Evolutionary conservation across 176 grass and related monocot genomes (phyloP), one percentile per base, ranked within the genome.

Genomic region (Canna indica): DNA sequence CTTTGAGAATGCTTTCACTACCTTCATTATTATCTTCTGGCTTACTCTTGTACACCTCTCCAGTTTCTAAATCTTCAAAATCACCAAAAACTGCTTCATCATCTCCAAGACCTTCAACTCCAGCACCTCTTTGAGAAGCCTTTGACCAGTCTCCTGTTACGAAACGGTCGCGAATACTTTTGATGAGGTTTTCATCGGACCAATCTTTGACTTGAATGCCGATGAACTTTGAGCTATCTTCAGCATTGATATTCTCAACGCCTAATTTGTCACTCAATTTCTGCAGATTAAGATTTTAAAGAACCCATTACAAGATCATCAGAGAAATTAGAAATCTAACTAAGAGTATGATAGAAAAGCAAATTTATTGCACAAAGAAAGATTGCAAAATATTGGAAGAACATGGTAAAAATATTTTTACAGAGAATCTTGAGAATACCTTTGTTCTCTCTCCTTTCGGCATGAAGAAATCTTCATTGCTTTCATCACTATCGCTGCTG

Each of bases 71-170:
- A 82, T 99, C 94, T 93, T 99, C 94, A 75, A 90, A 87, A 80
- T 99, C 90, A 48, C 90, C 94, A 85, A 80, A 83, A 48, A 79
- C 12, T 50, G 78, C 76, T 79, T 81, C 88, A 73, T 85, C 84
- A 76, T 87, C 88, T 48, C 83, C 83, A 47, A 58, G 59, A 77
- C 78, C 79, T 65, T 83, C 88, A 42, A 52, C 25, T 36, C 68
- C 71, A 28, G 78, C 68, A 35, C 89, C 94, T 81, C 86, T 83
- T 60, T 85, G 77, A 75, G 94, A 72, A 81, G 94, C 89, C 82
- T 90, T 99, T 85, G 86, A 90, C 94, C 94, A 99, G 76, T 99
- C 75, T 73, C 89, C 94, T 69, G 94, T 99, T 47, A 99, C 86
- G 76, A 99, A 99, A 67, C 82, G 84, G 70, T 99, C 86, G 59